These are phyloP conservation scores for Phytophthora parvispora DNA, from an alignment of 352 stramenopile genomes.

Conservation along the genomic window DNA sequence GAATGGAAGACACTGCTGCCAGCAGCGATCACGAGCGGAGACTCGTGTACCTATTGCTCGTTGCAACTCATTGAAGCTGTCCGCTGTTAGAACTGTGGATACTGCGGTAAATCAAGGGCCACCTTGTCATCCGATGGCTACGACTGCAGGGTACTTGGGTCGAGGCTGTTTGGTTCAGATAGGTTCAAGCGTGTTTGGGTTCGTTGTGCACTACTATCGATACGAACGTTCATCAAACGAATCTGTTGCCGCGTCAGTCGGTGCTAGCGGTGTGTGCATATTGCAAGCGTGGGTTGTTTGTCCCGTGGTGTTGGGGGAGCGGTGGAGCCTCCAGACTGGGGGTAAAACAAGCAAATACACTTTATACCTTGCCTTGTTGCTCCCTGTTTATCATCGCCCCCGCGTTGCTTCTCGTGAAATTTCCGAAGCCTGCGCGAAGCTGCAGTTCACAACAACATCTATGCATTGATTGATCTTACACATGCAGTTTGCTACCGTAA, in stretches of 20 bases:
- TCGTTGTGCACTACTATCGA: background rate
- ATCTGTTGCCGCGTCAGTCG: no score
- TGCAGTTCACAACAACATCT: background rate
- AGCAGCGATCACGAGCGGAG: background rate
- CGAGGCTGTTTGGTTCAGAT: background rate
- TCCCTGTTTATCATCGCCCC: no score
- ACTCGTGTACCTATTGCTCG: constrained; percentile 9
- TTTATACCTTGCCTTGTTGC: no score
- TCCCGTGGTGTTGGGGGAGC: no score
- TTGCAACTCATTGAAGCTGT: constrained; percentile 10
- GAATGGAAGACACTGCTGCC: constrained; percentile 4
- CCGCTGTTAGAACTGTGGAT: constrained; percentile 2
- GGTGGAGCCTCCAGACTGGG: no score
- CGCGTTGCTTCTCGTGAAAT: background rate
- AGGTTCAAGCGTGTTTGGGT: background rate
- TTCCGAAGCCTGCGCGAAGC: background rate
- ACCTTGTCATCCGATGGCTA: background rate
- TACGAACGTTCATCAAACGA: no score
- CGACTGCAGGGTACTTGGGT: background rate
- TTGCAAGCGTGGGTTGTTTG: no score
- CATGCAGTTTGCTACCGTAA: background rate
- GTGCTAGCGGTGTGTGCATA: no score
- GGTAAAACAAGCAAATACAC: no score
- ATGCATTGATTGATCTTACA: constrained; percentile 9
- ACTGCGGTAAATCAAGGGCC: background rate